Conservation (phyloP, 805 yeast genomes). For the Zygotorulaspora florentina region DNA sequence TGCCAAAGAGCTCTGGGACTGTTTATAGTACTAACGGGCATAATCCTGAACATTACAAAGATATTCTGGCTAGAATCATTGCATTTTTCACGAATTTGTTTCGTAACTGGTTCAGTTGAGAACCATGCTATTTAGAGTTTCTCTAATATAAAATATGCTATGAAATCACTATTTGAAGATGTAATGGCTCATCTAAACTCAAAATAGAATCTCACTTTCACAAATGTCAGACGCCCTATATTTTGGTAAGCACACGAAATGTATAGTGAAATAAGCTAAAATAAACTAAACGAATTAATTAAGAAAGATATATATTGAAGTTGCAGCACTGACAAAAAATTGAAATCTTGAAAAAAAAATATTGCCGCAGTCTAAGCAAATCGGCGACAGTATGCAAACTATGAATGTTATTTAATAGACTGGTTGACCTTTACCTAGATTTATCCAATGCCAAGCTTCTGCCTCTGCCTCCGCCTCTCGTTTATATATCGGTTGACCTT, state of each 20-base stretch:
- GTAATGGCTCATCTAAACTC: no score
- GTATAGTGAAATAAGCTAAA: no score
- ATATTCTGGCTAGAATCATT: slow-evolving; percentile 19
- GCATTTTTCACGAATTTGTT: slow-evolving; percentile 19
- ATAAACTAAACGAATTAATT: no score
- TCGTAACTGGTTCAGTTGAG: slow-evolving; percentile 18
- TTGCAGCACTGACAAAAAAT: no score
- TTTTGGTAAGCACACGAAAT: no score
- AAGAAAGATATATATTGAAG: no score
- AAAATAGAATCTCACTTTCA: no score
- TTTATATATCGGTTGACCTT: slow-evolving; percentile 28
- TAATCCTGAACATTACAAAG: slow-evolving; percentile 16
- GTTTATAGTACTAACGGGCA: slow-evolving; percentile 11
- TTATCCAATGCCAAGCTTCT: slow-evolving; percentile 30
- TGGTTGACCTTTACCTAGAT: slow-evolving; percentile 27
- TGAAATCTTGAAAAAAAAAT: no score
- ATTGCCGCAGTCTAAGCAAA: no score
- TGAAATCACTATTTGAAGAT: not conserved
- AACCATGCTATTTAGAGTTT: not conserved
- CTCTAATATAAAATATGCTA: not conserved
- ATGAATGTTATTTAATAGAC: slow-evolving; percentile 11
- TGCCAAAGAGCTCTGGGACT: slow-evolving; percentile 14
- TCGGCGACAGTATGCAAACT: no score
- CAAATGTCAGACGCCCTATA: no score
- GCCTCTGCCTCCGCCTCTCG: slow-evolving; percentile 27